Conservation (phyloP, 176 grass and related monocot genomes). For the Saccharum spontaneum region DNA sequence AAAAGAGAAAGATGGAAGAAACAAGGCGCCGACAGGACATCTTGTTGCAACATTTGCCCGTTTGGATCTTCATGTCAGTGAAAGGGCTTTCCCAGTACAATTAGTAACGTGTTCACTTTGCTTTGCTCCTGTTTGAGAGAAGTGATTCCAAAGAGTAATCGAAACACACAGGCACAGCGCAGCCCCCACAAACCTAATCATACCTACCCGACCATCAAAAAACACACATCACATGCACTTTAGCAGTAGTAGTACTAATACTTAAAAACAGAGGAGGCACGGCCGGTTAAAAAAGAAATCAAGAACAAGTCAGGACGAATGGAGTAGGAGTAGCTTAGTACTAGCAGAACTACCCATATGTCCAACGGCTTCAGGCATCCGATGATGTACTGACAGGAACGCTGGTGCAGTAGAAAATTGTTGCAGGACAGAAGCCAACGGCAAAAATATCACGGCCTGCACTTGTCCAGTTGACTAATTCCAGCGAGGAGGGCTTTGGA, state of each 20-base stretch:
- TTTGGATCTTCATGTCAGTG: neutral
- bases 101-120: neutral
- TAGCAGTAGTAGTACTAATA: neutral
- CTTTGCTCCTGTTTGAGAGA: neutral
- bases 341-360: no score
- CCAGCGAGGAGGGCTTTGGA: constrained; percentile 35
- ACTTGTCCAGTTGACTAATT: constrained; percentile 37
- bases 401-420: neutral
- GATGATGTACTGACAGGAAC: constrained; percentile 21
- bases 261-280: neutral
- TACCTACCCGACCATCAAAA: constrained; percentile 32
- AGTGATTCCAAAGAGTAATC: constrained; percentile 20
- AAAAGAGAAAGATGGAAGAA: neutral
- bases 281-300: neutral
- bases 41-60: neutral
- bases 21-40: neutral
- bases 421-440: neutral
- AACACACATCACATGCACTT: constrained; percentile 21
- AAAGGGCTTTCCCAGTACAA: neutral
- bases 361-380: constrained; percentile 30
- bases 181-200: constrained; percentile 25
- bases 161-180: neutral
- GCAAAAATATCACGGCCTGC: constrained; percentile 21
- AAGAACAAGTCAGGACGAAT: neutral
- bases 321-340: neutral